Evolutionary conservation across 2,329 filamentous ascomycete genomes (phyloP).

Genomic region (Shiraia bambusicola): DNA sequence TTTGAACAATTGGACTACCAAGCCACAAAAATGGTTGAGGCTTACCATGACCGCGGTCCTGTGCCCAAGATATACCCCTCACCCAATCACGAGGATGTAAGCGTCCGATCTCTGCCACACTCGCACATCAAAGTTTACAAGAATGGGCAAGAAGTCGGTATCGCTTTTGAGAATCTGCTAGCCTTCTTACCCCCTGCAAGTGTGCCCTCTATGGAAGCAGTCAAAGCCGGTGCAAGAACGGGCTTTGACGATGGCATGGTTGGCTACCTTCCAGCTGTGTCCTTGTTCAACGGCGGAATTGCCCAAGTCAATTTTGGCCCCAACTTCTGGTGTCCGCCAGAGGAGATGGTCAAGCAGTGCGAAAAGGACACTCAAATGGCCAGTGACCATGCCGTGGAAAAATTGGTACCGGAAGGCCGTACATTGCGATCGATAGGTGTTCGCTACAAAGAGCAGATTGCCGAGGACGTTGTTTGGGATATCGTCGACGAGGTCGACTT

Average conservation of each 20-base stretch:
- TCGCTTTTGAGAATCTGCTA: constrained; percentile 82
- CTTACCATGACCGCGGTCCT: constrained; percentile 52
- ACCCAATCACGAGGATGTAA: constrained; percentile 69
- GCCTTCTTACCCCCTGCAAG: constrained; percentile 91
- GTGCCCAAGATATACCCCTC: constrained; percentile 68
- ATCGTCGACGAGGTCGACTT: constrained; percentile 93
- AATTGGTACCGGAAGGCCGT: constrained; percentile 29
- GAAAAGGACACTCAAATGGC: constrained; percentile 36
- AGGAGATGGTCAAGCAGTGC: constrained; percentile 53
- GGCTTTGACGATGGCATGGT: constrained; percentile 92
- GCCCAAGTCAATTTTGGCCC: constrained; percentile 94
- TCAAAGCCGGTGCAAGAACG: constrained; percentile 74
- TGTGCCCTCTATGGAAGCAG: constrained; percentile 66
- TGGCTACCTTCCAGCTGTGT: constrained; percentile 92
- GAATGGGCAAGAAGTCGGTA: constrained; percentile 84
- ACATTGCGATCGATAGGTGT: constrained; percentile 66
- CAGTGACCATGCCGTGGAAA: constrained; percentile 17
- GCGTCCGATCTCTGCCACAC: constrained; percentile 82
- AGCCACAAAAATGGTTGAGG: constrained; percentile 82
- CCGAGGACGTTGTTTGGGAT: constrained; percentile 90
- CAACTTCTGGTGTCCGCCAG: constrained; percentile 85
- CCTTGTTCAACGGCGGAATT: constrained; percentile 86
- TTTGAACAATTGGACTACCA: constrained; percentile 93
- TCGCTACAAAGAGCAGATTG: constrained; percentile 88
- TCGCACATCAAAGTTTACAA: constrained; percentile 90